phyloP scores from a whole-genome alignment of 2,329 filamentous ascomycete genomes.

The Cercospora sp. region DNA sequence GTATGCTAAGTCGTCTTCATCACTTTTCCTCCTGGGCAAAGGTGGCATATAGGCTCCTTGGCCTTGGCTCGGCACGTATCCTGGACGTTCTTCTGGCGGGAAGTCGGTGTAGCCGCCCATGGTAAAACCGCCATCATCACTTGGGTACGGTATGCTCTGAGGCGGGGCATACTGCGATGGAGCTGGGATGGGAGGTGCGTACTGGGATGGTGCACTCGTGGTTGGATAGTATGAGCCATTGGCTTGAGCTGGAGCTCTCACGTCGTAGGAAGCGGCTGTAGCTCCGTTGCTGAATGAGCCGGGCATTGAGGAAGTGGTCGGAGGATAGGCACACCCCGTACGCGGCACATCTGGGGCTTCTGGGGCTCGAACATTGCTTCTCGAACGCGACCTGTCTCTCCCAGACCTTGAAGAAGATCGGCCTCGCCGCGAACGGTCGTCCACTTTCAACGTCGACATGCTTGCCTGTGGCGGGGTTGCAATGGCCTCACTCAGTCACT shows the following conservation, averaged over 20 bases:
- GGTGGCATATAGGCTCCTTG: constrained; percentile 24
- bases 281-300: constrained; percentile 26
- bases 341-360: constrained; percentile 33
- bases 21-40: constrained; percentile 14
- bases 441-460: constrained; percentile 40
- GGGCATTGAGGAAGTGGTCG: constrained; percentile 25
- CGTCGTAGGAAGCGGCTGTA: constrained; percentile 41
- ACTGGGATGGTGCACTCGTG: constrained; percentile 16
- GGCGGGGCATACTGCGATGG: constrained; percentile 5
- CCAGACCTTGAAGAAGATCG: constrained; percentile 46
- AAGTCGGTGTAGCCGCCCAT: constrained; percentile 49
- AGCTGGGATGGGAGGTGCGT: constrained; percentile 19
- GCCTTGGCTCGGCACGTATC: constrained; percentile 32
- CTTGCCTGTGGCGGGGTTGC: constrained; percentile 1
- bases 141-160: constrained; percentile 31
- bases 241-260: constrained; percentile 41
- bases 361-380: constrained; percentile 42
- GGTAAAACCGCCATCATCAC: constrained; percentile 39
- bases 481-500: constrained; percentile 9
- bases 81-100: constrained; percentile 47
- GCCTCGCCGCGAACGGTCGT: constrained; percentile 44
- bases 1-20: constrained; percentile 39
- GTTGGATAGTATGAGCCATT: constrained; percentile 10
- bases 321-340: constrained; percentile 27
- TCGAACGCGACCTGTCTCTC: constrained; percentile 41